Evolutionary conservation across 305 asterid genomes (phyloP).

Genomic region (Rubia peregrina): DNA sequence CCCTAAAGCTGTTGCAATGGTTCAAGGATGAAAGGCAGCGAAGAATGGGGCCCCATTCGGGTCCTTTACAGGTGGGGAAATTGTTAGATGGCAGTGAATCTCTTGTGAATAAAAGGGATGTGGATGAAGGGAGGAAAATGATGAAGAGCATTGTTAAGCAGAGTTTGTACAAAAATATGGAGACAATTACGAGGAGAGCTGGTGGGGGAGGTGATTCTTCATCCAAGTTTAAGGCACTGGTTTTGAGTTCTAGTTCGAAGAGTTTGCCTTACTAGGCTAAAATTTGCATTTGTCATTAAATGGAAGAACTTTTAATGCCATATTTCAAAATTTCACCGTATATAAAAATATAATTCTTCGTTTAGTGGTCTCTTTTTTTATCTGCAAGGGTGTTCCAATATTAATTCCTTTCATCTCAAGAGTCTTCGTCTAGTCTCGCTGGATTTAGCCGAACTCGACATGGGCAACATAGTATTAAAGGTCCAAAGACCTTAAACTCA

Average conservation of each 20-base stretch:
- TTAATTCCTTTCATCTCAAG: no score
- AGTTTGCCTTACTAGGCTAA: constrained; percentile 59
- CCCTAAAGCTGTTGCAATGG: constrained; percentile 75
- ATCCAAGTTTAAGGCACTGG: constrained; percentile 53
- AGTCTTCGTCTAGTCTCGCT: no score
- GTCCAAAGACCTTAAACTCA: no score
- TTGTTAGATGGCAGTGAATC: constrained; percentile 30
- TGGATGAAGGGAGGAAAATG: constrained; percentile 51
- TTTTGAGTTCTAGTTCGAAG: constrained; percentile 69
- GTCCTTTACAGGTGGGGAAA: constrained; percentile 53
- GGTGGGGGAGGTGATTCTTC: constrained; percentile 45
- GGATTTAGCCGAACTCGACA: no score
- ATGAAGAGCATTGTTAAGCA: constrained; percentile 77
- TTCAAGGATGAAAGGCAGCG: constrained; percentile 66
- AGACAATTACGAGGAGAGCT: constrained; percentile 69
- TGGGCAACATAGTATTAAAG: no score
- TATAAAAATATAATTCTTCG: not conserved
- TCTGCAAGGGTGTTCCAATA: no score
- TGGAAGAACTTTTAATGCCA: not conserved
- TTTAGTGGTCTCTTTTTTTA: no score
- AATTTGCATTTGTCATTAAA: not conserved
- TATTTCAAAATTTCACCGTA: not conserved
- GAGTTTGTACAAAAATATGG: constrained; percentile 71
- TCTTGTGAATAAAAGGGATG: constrained; percentile 35
- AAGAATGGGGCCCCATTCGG: constrained; percentile 67